Conservation (phyloP, 305 asterid species). For the Ilex paraguariensis region DNA sequence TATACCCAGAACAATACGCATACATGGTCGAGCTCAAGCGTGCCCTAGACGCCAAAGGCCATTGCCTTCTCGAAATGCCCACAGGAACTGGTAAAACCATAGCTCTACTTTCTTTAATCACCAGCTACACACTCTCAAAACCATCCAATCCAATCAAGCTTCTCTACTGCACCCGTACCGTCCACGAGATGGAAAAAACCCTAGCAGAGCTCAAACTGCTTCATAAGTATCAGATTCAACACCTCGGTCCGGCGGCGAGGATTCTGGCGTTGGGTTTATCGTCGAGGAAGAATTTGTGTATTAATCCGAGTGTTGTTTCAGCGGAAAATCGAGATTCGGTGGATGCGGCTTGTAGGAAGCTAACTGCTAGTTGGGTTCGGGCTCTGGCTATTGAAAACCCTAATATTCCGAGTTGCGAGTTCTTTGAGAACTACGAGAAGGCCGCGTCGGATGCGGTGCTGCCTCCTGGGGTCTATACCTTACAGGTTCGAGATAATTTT, state of each 20-base stretch:
- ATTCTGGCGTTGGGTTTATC: conserved; percentile 85
- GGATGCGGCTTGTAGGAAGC: conserved; percentile 92
- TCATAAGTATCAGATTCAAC: conserved; percentile 69
- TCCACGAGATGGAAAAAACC: conserved; percentile 99
- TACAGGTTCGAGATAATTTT: conserved; percentile 52
- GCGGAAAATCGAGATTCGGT: conserved; percentile 96
- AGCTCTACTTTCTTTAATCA: conserved; percentile 78
- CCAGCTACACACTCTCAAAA: conserved; percentile 76
- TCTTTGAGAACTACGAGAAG: conserved; percentile 75
- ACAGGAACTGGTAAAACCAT: conserved; percentile 97
- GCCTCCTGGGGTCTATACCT: conserved; percentile 94
- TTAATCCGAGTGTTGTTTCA: conserved; percentile 70
- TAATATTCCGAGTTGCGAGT: conserved; percentile 60
- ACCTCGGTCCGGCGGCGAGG: conserved; percentile 60
- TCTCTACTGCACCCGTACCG: conserved; percentile 91
- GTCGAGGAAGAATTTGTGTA: conserved; percentile 90
- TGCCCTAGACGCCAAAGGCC: conserved; percentile 92
- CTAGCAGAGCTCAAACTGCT: conserved; percentile 76
- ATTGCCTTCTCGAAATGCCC: conserved; percentile 94
- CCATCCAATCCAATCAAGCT: conserved; percentile 75
- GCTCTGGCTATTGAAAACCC: conserved; percentile 70
- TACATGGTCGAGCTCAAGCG: conserved; percentile 97
- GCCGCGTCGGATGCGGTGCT: conserved; percentile 75
- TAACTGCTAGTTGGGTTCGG: conserved; percentile 94
- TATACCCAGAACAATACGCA: conserved; percentile 89